phyloP scores from a whole-genome alignment of 1,284 basidiomycete species.

The Sphaerobolus stellatus region DNA sequence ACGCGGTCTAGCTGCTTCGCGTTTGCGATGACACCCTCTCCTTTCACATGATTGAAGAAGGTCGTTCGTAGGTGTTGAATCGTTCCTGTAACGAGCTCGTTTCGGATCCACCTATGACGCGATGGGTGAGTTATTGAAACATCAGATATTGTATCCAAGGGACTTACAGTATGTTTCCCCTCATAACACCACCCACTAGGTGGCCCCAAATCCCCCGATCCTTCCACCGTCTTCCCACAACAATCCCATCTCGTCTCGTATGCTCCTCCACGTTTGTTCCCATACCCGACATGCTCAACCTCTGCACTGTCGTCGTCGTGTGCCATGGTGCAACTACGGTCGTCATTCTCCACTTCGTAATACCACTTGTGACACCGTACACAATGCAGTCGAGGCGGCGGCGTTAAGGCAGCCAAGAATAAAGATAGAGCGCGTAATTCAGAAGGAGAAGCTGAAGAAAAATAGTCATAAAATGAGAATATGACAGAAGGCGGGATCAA shows the following conservation, averaged over 20 bases:
- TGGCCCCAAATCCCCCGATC: slow-evolving; percentile 74
- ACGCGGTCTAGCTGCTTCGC: not conserved
- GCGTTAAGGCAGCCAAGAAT: slow-evolving; percentile 59
- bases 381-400: slow-evolving; percentile 68
- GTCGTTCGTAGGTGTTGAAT: slow-evolving; percentile 65
- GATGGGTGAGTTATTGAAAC: not conserved
- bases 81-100: slow-evolving; percentile 73
- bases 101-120: slow-evolving; percentile 58
- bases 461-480: slow-evolving; percentile 19
- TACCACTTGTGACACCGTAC: slow-evolving; percentile 67
- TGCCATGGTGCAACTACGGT: slow-evolving; percentile 52
- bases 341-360: slow-evolving; percentile 57
- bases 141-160: slow-evolving; percentile 9
- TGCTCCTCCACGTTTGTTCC: slow-evolving; percentile 26
- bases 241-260: slow-evolving; percentile 66
- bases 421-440: slow-evolving; percentile 42
- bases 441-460: slow-evolving; percentile 25
- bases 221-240: slow-evolving; percentile 66
- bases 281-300: slow-evolving; percentile 43
- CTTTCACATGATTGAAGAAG: slow-evolving; percentile 57
- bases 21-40: slow-evolving; percentile 6
- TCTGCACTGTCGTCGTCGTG: slow-evolving; percentile 57
- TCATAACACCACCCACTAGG: slow-evolving; percentile 84
- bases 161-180: slow-evolving; percentile 65
- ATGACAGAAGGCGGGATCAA: slow-evolving; percentile 10